Conservation (phyloP, 805 yeast species). For the Candida koratica region DNA sequence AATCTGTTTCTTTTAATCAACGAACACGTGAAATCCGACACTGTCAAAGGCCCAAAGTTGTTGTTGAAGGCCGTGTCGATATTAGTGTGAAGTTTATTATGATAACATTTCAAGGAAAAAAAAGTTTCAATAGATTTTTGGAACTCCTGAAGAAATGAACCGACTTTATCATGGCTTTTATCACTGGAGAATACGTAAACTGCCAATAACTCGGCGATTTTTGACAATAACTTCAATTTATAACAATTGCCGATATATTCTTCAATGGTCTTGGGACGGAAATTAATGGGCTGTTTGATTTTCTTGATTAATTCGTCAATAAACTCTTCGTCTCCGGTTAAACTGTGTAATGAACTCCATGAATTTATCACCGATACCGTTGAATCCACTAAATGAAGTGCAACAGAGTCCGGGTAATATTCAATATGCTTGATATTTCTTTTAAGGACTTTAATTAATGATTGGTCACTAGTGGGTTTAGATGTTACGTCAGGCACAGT, state of each 20-base stretch:
- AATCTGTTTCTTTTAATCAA: conserved; percentile 44
- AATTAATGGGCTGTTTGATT: conserved; percentile 18
- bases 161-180: conserved; percentile 39
- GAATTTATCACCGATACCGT: conserved; percentile 71
- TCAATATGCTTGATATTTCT: conserved; percentile 49
- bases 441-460: conserved; percentile 56
- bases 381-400: conserved; percentile 66
- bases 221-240: conserved; percentile 56
- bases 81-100: conserved; percentile 43
- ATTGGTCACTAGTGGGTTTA: conserved; percentile 16
- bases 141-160: conserved; percentile 39
- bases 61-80: conserved; percentile 44
- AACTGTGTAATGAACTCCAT: conserved; percentile 41
- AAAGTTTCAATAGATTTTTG: conserved; percentile 22
- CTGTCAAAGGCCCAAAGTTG: conserved; percentile 44
- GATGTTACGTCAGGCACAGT: conserved; percentile 35
- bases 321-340: conserved; percentile 44
- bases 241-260: conserved; percentile 37
- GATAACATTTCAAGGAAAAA: conserved; percentile 45
- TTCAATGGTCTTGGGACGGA: conserved; percentile 8
- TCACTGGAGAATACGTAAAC: conserved; percentile 60
- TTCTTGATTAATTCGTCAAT: conserved; percentile 39
- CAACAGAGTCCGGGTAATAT: conserved; percentile 56
- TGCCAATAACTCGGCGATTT: conserved; percentile 73
- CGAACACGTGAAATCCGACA: conserved; percentile 52